Conservation (phyloP, 2,329 filamentous ascomycete genomes). For the Talaromyces marneffei region DNA sequence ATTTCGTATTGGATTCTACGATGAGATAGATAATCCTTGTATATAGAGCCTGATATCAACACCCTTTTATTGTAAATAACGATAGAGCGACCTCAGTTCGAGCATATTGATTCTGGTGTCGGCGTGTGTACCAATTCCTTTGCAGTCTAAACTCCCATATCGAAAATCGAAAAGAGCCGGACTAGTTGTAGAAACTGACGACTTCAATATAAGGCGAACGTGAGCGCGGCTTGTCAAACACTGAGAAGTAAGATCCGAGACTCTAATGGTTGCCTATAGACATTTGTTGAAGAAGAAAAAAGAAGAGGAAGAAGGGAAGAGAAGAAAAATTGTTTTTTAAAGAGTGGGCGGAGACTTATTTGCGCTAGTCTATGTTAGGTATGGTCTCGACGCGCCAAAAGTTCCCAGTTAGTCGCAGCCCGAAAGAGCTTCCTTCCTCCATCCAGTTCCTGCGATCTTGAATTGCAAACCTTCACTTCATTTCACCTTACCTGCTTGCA, state of each 20-base stretch:
- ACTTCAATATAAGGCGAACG: constrained; percentile 80
- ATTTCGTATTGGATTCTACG: not conserved
- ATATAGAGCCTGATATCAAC: not conserved
- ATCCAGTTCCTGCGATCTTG: not conserved
- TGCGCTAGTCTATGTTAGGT: constrained; percentile 27
- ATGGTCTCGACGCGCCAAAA: constrained; percentile 32
- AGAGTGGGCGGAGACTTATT: constrained; percentile 17
- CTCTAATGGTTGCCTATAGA: constrained; percentile 94
- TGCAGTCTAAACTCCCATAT: constrained; percentile 51
- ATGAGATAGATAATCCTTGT: not conserved
- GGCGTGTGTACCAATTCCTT: constrained; percentile 45
- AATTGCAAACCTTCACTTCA: not conserved
- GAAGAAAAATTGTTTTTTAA: constrained; percentile 23
- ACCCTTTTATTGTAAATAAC: not conserved
- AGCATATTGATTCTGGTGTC: constrained; percentile 18
- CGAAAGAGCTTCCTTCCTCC: constrained; percentile 11
- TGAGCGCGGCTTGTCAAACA: constrained; percentile 94
- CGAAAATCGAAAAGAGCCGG: constrained; percentile 48
- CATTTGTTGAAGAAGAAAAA: constrained; percentile 50
- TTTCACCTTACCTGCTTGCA: not conserved
- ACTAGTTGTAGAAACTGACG: constrained; percentile 68
- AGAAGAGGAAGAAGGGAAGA: constrained; percentile 35
- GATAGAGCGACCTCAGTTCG: not conserved
- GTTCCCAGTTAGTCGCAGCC: constrained; percentile 18
- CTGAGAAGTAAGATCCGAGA: constrained; percentile 90